Evolutionary conservation across 768 basidiomycete genomes (phyloP), one percentile per base, ranked within the genome.

Genomic region (Kwoniella dejecticola): DNA sequence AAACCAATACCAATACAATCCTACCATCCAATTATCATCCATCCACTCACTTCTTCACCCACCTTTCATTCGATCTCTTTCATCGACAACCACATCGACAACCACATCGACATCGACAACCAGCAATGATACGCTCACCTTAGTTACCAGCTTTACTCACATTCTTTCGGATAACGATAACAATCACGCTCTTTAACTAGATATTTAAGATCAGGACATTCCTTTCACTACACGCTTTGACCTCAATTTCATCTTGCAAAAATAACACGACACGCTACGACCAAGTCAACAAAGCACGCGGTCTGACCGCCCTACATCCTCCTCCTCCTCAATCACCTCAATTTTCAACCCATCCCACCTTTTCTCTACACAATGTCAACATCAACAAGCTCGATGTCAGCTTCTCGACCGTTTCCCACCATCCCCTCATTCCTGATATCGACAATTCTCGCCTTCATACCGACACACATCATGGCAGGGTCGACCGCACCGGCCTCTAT

Each of bases 401-500:
- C 48, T 0, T 38, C 42, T 0, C 12, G 40, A 24, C 36, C 47
- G 1, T 50, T 59, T 19, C 57, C 57, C 12, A 36, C 33, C 24
- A 60, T 55, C 36, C 58, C 57, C 30, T 40, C 60, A 4, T 66
- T 60, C 52, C 42, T 60, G 48, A 52, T 63, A 46, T 64, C 67
- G 38, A 58, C 55, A 41, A 57, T 53, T 41, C 57, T 64, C 54
- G 53, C 58, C 1, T 48, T 63, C 21, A 57, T 60, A 17, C 64
- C 55, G 2, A 53, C 66, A 38, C 59, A 60, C 42, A 29, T 48
- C 13, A 68, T 70, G 60, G 68, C 64, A 21, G 48, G 62, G 4
- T 69, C 70, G 12, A 61, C 74, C 12, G 76, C 74, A 17, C 74
- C 76, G 1, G 45, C 67, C 3, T 61, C 82, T 5, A 79, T 85